These are phyloP conservation scores for Thielaviopsis euricoi DNA, from an alignment of 2,329 filamentous ascomycete genomes.

Conservation along the genomic window DNA sequence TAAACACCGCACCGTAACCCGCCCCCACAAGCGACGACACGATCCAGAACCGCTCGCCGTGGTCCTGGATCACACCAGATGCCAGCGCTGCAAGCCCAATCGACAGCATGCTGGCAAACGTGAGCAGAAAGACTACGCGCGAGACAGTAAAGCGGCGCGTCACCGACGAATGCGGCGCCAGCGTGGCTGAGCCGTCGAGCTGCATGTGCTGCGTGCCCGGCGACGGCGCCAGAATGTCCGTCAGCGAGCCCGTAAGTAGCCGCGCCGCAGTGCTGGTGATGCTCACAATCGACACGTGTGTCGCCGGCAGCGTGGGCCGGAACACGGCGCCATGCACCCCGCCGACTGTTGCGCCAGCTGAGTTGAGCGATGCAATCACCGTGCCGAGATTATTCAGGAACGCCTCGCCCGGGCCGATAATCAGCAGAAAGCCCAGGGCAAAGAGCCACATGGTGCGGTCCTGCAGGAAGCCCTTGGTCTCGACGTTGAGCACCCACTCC, in stretches of 20 bases:
- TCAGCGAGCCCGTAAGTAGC: slow-evolving; percentile 74
- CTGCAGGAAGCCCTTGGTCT: slow-evolving; percentile 67
- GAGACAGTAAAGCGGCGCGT: slow-evolving; percentile 44
- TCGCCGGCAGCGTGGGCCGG: slow-evolving; percentile 48
- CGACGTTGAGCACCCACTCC: slow-evolving; percentile 77
- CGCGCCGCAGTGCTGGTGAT: slow-evolving; percentile 81
- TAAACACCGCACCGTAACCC: slow-evolving; percentile 86
- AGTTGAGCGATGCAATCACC: slow-evolving; percentile 62
- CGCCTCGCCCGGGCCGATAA: slow-evolving; percentile 87
- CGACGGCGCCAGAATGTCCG: slow-evolving; percentile 65
- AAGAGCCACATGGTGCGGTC: slow-evolving; percentile 96
- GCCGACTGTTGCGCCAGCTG: slow-evolving; percentile 15
- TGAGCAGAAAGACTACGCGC: slow-evolving; percentile 62
- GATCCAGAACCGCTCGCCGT: slow-evolving; percentile 66
- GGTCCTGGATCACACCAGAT: slow-evolving; percentile 55
- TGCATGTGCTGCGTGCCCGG: slow-evolving; percentile 43
- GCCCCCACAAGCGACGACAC: slow-evolving; percentile 73
- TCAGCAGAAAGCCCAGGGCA: slow-evolving; percentile 77
- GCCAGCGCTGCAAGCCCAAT: slow-evolving; percentile 64
- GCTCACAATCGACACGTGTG: slow-evolving; percentile 85
- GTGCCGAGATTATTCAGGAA: slow-evolving; percentile 97
- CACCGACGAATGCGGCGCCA: slow-evolving; percentile 14
- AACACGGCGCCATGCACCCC: background rate
- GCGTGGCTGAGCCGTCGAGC: slow-evolving; percentile 18
- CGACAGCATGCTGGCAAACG: slow-evolving; percentile 57